These are phyloP conservation scores for Penicillium sp. DNA, from an alignment of 2,329 filamentous ascomycete species.

Conservation along the genomic window DNA sequence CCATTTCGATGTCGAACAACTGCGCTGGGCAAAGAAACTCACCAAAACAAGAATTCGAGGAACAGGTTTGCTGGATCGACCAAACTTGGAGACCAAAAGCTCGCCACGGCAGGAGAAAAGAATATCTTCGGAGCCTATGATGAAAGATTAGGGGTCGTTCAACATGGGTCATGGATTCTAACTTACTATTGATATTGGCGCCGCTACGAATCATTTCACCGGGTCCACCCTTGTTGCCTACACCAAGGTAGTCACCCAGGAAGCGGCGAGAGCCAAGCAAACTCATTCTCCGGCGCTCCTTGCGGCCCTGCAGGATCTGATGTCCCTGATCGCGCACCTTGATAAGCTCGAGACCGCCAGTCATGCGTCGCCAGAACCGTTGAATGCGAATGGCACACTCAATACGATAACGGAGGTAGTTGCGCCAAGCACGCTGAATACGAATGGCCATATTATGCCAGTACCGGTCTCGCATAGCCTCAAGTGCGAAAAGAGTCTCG, in stretches of 20 bases:
- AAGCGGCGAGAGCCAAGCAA: slow-evolving; percentile 88
- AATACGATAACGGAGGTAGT: slow-evolving; percentile 87
- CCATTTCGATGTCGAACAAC: neutral
- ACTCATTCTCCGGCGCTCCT: slow-evolving; percentile 90
- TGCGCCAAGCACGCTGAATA: slow-evolving; percentile 96
- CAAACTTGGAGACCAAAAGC: slow-evolving; percentile 89
- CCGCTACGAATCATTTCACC: slow-evolving; percentile 79
- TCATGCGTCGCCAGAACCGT: slow-evolving; percentile 92
- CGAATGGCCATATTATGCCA: slow-evolving; percentile 99
- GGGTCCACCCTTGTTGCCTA: slow-evolving; percentile 77
- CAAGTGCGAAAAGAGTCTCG: slow-evolving; percentile 92
- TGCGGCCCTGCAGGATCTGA: slow-evolving; percentile 76
- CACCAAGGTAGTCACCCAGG: slow-evolving; percentile 90
- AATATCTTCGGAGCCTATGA: slow-evolving; percentile 63
- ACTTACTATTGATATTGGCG: slow-evolving; percentile 68
- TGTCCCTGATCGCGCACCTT: slow-evolving; percentile 88
- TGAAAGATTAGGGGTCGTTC: slow-evolving; percentile 3
- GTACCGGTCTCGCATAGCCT: slow-evolving; percentile 96
- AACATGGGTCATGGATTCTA: neutral
- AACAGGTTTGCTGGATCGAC: slow-evolving; percentile 90
- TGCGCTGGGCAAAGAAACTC: slow-evolving; percentile 25
- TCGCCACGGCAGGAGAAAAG: slow-evolving; percentile 93
- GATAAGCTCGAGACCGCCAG: slow-evolving; percentile 84
- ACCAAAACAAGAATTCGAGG: slow-evolving; percentile 78
- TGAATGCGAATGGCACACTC: slow-evolving; percentile 95